phyloP scores from a whole-genome alignment of 352 stramenopile genomes.

The Phytophthora pisi region DNA sequence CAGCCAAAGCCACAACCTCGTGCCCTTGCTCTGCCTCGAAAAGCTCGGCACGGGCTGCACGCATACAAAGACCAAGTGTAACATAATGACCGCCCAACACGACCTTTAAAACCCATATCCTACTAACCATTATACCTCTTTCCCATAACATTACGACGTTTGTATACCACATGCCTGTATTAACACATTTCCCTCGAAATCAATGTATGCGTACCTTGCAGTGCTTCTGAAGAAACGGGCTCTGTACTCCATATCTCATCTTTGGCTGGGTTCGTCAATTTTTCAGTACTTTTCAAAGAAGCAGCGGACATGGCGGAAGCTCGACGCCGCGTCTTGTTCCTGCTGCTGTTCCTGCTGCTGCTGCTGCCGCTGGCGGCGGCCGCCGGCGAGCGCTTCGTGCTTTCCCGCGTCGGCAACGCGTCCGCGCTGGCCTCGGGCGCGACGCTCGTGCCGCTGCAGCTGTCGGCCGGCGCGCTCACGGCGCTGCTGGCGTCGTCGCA shows the following conservation, averaged over 20 bases:
- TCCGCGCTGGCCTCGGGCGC: slow-evolving; percentile 8
- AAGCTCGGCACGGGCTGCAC: too few relatives aligned
- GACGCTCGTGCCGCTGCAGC: slow-evolving; percentile 27
- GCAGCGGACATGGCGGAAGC: neutral
- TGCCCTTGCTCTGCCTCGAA: too few relatives aligned
- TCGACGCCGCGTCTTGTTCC: neutral
- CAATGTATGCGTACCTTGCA: too few relatives aligned
- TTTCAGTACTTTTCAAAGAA: slow-evolving; percentile 6
- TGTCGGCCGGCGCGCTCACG: slow-evolving; percentile 25
- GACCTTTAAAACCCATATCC: too few relatives aligned
- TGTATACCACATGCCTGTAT: too few relatives aligned
- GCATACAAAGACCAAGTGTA: slow-evolving; percentile 14
- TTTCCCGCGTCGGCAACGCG: slow-evolving; percentile 29
- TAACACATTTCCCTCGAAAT: too few relatives aligned
- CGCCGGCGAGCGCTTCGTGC: slow-evolving; percentile 33
- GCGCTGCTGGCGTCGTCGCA: slow-evolving; percentile 16
- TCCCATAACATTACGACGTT: too few relatives aligned
- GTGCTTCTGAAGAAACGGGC: too few relatives aligned
- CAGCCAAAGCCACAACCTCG: slow-evolving; percentile 16
- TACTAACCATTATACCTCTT: too few relatives aligned
- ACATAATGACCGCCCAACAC: neutral
- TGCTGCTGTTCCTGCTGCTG: slow-evolving; percentile 18
- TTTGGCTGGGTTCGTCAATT: neutral
- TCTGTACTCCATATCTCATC: neutral
- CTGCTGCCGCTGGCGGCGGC: neutral